Evolutionary conservation across 2,329 filamentous ascomycete species (phyloP), one percentile per base, ranked within the genome.

Genomic region (Calonectria montana): DNA sequence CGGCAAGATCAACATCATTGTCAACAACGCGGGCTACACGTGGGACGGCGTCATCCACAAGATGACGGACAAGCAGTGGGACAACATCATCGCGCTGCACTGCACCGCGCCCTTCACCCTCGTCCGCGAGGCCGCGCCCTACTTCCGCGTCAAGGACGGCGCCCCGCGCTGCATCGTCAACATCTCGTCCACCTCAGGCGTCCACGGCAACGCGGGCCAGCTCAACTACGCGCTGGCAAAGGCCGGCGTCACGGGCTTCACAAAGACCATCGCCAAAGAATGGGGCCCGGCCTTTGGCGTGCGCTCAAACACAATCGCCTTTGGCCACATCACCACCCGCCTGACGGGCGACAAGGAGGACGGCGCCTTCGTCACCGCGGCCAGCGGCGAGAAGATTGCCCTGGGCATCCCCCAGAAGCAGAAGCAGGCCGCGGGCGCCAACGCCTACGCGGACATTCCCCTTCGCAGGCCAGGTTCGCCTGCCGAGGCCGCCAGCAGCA

Each of bases 41-140:
- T 97, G 95, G 94, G 95, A 98, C 82, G 95, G 93, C 8, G 94
- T 97, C 45, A 95, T 97, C 76, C 94, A 97, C 88, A 97, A 97
- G 88, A 96, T 95, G 88, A 94, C 92, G 18, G 94, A 97, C 87
- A 94, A 94, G 86, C 94, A 97, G 88, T 97, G 94, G 94, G 93
- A 97, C 74, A 95, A 93, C 63, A 97, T 98, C 82, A 86, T 97
- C 35, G 91, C 92, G 25, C 88, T 97, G 59, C 95, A 97, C 88
- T 92, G 90, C 81, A 97, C 94, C 15, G 94, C 94, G 2, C 95
- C 95, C 13, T 97, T 98, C 88, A 93, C 92, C 82, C 91, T 97
- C 65, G 87, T 97, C 73, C 90, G 95, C 67, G 92, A 92, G 55
- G 94, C 94, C 1, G 93, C 94, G 0, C 94, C 94, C 25, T 97